These are phyloP conservation scores for Wickerhamomyces canadensis DNA, from an alignment of 805 yeast species.

Conservation along the genomic window DNA sequence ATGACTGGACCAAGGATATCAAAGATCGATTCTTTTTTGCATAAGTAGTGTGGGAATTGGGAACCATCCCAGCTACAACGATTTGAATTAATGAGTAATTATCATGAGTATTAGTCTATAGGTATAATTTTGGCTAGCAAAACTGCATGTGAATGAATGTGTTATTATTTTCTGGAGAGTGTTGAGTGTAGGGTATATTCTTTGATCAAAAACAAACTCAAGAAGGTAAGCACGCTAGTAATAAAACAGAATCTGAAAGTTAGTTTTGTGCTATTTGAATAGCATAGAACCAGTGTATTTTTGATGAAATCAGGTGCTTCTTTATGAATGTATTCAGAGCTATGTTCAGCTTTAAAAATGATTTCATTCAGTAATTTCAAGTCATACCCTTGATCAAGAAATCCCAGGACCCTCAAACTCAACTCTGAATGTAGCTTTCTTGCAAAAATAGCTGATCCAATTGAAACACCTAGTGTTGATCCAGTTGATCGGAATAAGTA, in stretches of 20 bases:
- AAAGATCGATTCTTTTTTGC: too few species aligned
- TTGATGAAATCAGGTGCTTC: constrained; percentile 50
- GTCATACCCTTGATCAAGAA: constrained; percentile 31
- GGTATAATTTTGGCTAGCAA: too few species aligned
- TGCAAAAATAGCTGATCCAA: constrained; percentile 61
- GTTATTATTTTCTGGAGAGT: constrained; percentile 33
- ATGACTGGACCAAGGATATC: too few species aligned
- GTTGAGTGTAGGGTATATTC: constrained; percentile 55
- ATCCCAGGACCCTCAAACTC: constrained; percentile 25
- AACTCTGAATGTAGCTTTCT: constrained; percentile 31
- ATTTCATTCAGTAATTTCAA: constrained; percentile 34
- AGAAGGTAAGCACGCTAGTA: constrained; percentile 33
- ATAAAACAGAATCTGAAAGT: constrained; percentile 44
- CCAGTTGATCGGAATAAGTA: constrained; percentile 65
- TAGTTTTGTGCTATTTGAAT: constrained; percentile 45
- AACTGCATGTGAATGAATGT: neutral
- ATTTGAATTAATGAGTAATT: too few species aligned
- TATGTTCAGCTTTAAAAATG: constrained; percentile 48
- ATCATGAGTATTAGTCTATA: too few species aligned
- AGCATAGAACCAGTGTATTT: constrained; percentile 42
- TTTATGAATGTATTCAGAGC: constrained; percentile 45
- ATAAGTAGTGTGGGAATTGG: too few species aligned
- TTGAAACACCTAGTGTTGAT: constrained; percentile 57
- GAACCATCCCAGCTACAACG: too few species aligned
- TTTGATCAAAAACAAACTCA: constrained; percentile 41